These are phyloP conservation scores for Gamarada debralockiae DNA, from an alignment of 495 filamentous ascomycete species.

Conservation along the genomic window DNA sequence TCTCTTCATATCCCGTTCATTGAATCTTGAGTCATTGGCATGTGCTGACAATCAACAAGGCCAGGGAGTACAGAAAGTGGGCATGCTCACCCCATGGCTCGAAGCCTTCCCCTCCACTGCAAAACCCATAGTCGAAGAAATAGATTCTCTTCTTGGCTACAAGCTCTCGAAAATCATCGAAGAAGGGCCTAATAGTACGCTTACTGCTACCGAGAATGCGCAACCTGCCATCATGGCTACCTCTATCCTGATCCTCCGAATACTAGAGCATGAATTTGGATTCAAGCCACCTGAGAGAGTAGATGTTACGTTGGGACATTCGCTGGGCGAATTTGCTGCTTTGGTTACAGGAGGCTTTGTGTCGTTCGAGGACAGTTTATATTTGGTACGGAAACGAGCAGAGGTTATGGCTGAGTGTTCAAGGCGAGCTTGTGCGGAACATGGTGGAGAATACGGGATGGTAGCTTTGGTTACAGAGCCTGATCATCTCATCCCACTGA, in stretches of 20 bases:
- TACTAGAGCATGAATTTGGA: constrained; percentile 80
- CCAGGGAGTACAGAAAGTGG: constrained; percentile 91
- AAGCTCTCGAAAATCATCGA: constrained; percentile 74
- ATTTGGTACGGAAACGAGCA: constrained; percentile 72
- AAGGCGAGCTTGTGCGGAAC: constrained; percentile 50
- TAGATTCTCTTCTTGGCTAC: constrained; percentile 70
- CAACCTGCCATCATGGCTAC: constrained; percentile 97
- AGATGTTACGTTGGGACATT: constrained; percentile 86
- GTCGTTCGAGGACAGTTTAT: constrained; percentile 69
- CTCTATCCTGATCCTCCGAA: constrained; percentile 82
- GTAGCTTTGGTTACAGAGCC: constrained; percentile 86
- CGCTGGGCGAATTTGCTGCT: constrained; percentile 92
- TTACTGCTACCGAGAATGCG: constrained; percentile 81
- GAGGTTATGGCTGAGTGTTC: constrained; percentile 83
- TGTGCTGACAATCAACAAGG: constrained; percentile 45
- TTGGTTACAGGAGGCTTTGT: constrained; percentile 80
- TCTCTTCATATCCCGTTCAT: background rate
- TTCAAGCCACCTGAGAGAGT: constrained; percentile 65
- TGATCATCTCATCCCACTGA: constrained; percentile 60
- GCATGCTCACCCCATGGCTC: constrained; percentile 84
- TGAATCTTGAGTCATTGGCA: background rate
- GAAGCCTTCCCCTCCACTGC: constrained; percentile 77
- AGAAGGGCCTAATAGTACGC: constrained; percentile 65
- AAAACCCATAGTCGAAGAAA: constrained; percentile 68
- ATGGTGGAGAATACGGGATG: constrained; percentile 86